A percentile compares a stretch with the other conserved stretches of the same genome.
phyloP scores from a whole-genome alignment of 2,329 filamentous ascomycete genomes.

The Hymenoscyphus fructigenus region DNA sequence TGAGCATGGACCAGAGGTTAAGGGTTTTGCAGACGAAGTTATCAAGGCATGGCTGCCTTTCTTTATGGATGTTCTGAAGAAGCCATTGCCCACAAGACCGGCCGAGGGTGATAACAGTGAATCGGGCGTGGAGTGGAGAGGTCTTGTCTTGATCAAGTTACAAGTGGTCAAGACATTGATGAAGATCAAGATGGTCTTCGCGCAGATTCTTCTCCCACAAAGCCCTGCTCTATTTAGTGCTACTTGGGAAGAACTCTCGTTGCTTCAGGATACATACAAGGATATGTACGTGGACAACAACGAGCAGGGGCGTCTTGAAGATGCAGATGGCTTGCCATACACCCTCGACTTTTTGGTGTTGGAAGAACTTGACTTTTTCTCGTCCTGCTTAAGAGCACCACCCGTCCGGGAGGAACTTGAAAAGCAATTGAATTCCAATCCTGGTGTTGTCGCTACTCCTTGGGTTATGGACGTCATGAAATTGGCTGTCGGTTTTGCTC shows the following conservation, averaged over 20 bases:
- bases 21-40: constrained; percentile 83
- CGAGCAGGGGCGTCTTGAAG: constrained; percentile 83
- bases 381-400: constrained; percentile 82
- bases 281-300: constrained; percentile 84
- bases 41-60: constrained; percentile 85
- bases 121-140: constrained; percentile 72
- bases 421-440: constrained; percentile 64
- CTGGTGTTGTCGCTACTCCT: constrained; percentile 60
- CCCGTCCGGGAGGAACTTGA: constrained; percentile 90
- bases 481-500: constrained; percentile 79
- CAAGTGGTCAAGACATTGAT: constrained; percentile 94
- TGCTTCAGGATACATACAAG: constrained; percentile 71
- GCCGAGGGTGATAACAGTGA: constrained; percentile 55
- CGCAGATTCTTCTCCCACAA: constrained; percentile 76
- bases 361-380: constrained; percentile 93
- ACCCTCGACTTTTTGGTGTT: constrained; percentile 91
- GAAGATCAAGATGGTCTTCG: constrained; percentile 83
- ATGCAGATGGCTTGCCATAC: constrained; percentile 88
- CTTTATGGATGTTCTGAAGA: constrained; percentile 77
- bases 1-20: constrained; percentile 82
- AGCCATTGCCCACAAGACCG: constrained; percentile 63
- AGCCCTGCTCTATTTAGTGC: constrained; percentile 80
- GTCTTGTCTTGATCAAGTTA: constrained; percentile 80
- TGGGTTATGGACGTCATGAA: constrained; percentile 91
- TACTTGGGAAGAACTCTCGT: constrained; percentile 83